A percentile compares a stretch with the other conserved stretches of the same genome.
phyloP scores from a whole-genome alignment of 108 stramenopile genomes.

The Skeletonema costatum region DNA sequence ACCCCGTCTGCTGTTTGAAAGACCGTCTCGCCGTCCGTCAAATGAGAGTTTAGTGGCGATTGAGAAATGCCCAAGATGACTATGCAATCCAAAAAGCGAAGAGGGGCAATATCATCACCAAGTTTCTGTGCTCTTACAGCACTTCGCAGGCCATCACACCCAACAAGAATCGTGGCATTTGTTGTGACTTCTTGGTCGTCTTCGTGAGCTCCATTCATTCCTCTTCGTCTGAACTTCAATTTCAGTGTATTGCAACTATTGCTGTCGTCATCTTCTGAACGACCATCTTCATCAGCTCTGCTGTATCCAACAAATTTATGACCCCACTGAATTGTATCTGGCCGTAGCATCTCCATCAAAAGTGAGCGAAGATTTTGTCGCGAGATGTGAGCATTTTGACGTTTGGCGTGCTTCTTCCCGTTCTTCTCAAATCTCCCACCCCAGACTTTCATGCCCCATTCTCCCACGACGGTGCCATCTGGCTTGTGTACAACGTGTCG shows the following conservation, averaged over 20 bases:
- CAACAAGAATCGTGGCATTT: conserved; percentile 73
- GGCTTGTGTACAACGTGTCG: conserved; percentile 79
- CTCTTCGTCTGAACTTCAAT: conserved; percentile 43
- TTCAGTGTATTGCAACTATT: conserved; percentile 1
- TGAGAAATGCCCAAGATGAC: conserved; percentile 84
- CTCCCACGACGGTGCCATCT: conserved; percentile 76
- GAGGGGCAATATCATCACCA: conserved; percentile 51
- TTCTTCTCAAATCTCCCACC: conserved; percentile 52
- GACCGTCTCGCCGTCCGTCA: conserved; percentile 80
- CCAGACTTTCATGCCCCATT: conserved; percentile 87
- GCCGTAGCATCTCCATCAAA: conserved; percentile 57
- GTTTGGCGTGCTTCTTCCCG: conserved; percentile 49
- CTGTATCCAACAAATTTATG: conserved; percentile 46
- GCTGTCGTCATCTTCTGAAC: background rate
- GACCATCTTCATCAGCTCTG: conserved; percentile 1
- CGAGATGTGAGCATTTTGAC: conserved; percentile 88
- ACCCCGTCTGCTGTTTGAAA: conserved; percentile 86
- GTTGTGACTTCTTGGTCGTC: conserved; percentile 21
- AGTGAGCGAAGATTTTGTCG: conserved; percentile 67
- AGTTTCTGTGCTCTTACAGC: conserved; percentile 56
- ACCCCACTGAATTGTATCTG: conserved; percentile 56
- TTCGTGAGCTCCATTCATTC: conserved; percentile 11
- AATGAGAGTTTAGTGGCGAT: conserved; percentile 28
- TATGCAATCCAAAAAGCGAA: conserved; percentile 78
- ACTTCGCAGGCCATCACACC: conserved; percentile 91